These are phyloP conservation scores for Davidsoniella australis DNA, from an alignment of 2,329 filamentous ascomycete species.

Conservation along the genomic window DNA sequence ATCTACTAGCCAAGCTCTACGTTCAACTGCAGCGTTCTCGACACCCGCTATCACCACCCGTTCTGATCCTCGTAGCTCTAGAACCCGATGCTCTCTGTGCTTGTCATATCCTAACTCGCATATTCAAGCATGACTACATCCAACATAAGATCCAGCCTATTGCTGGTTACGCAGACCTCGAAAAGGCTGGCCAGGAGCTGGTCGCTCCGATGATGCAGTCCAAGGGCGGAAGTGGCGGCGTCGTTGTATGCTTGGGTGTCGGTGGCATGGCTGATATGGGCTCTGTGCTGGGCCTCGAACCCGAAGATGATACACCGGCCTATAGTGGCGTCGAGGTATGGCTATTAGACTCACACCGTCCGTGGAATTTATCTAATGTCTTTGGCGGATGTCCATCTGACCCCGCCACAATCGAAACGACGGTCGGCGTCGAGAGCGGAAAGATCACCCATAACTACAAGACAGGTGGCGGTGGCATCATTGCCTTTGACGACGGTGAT, in stretches of 20 bases:
- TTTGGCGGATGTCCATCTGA: conserved; percentile 58
- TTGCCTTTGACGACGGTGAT: conserved; percentile 93
- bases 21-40: conserved; percentile 70
- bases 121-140: conserved; percentile 96
- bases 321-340: conserved; percentile 85
- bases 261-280: conserved; percentile 83
- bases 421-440: conserved; percentile 53
- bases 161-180: conserved; percentile 77
- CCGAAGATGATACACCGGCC: conserved; percentile 46
- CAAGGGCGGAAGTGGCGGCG: conserved; percentile 67
- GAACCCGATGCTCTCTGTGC: conserved; percentile 93
- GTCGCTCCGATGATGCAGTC: conserved; percentile 75
- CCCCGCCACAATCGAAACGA: conserved; percentile 29
- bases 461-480: conserved; percentile 67
- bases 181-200: conserved; percentile 59
- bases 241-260: conserved; percentile 83
- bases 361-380: conserved; percentile 88
- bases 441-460: conserved; percentile 55
- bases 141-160: conserved; percentile 94
- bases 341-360: conserved; percentile 79
- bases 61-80: conserved; percentile 80
- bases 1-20: conserved; percentile 81
- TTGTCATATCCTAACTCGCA: conserved; percentile 76
- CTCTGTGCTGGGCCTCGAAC: conserved; percentile 52
- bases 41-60: conserved; percentile 78